Percentiles rank a stretch among this genome's conserved stretches.
phyloP scores from a whole-genome alignment of 2,329 filamentous ascomycete species.

The Tolypocladium sp. region DNA sequence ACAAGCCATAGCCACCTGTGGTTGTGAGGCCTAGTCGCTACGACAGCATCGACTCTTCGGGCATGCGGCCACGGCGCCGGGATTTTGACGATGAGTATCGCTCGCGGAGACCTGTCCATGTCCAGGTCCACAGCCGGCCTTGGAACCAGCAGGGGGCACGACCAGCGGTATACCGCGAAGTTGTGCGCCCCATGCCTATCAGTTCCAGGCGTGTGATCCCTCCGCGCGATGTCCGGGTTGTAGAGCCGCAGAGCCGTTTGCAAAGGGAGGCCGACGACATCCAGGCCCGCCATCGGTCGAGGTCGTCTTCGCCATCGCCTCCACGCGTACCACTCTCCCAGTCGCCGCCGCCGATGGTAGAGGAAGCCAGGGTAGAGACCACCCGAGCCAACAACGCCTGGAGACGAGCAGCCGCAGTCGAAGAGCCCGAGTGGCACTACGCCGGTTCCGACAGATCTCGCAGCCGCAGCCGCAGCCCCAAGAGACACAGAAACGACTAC shows the following conservation, averaged over 20 bases:
- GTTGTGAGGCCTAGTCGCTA: not conserved
- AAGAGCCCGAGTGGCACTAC: not conserved
- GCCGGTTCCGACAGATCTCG: not conserved
- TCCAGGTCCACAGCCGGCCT: not conserved
- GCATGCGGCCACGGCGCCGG: not conserved
- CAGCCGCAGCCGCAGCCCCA: not conserved
- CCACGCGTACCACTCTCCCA: not conserved
- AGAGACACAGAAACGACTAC: not conserved
- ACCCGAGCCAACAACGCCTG: not conserved
- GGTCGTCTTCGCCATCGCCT: not conserved
- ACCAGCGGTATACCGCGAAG: not conserved
- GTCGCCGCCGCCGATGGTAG: not conserved
- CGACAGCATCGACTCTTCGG: not conserved
- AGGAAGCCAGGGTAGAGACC: not conserved
- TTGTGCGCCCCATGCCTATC: not conserved
- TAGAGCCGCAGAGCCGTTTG: not conserved
- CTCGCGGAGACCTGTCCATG: not conserved
- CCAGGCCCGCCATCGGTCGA: not conserved
- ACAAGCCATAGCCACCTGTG: not conserved
- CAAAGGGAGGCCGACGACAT: not conserved
- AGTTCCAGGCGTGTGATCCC: not conserved
- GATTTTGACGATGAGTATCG: not conserved
- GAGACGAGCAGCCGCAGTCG: not conserved
- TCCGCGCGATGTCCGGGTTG: not conserved
- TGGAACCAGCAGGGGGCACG: not conserved